phyloP scores from a whole-genome alignment of 2,329 filamentous ascomycete genomes.

The Neonectria ditissima region DNA sequence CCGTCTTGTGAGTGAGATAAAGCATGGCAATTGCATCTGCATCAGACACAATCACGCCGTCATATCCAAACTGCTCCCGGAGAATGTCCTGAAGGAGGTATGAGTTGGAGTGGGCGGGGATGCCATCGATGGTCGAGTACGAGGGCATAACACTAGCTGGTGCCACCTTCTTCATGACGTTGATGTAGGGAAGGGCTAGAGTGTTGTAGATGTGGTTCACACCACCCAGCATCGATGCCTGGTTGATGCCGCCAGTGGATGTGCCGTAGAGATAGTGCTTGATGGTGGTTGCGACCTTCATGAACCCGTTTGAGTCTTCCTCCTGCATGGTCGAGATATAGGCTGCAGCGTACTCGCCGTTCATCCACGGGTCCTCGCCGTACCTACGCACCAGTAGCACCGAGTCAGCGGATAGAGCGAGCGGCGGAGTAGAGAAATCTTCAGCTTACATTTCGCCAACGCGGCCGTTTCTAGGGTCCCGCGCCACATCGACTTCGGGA shows the following conservation, averaged over 20 bases:
- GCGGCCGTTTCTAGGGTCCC: background rate
- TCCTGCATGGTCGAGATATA: conserved; percentile 1
- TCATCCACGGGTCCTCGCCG: conserved; percentile 1
- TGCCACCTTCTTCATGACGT: background rate
- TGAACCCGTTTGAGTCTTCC: background rate
- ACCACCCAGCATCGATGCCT: background rate
- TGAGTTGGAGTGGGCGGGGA: background rate
- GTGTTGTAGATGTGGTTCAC: background rate
- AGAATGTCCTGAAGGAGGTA: background rate
- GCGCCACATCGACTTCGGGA: background rate
- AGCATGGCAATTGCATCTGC: background rate
- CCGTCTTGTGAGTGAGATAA: background rate
- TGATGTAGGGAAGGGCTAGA: background rate
- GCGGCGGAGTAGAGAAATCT: too few relatives aligned
- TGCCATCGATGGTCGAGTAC: background rate
- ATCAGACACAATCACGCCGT: background rate
- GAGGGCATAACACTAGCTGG: background rate
- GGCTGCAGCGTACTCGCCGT: background rate
- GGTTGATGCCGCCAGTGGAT: background rate
- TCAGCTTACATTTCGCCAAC: background rate
- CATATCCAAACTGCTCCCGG: background rate
- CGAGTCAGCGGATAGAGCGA: background rate
- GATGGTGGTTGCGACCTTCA: conserved; percentile 1
- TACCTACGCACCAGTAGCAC: background rate
- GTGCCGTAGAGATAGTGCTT: background rate